Base-by-base conservation (phyloP, 2,329 filamentous ascomycete species). In the Macrophomina phaseolina region DNA sequence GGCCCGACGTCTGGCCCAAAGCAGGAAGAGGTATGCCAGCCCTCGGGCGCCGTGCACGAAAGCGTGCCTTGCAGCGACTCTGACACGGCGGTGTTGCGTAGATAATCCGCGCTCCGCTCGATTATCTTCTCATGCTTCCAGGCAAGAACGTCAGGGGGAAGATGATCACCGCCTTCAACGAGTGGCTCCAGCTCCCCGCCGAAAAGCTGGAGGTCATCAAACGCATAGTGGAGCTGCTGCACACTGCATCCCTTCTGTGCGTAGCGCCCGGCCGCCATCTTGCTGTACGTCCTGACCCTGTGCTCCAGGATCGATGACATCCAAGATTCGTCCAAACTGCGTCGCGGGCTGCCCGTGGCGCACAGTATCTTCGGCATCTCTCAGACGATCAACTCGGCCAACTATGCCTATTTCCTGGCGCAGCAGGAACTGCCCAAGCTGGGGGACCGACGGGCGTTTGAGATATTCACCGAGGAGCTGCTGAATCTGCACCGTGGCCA, bases 321-420 rank as follows among this genome's bases (percentile, higher is more conserved):
- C 6, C 91, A 97, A 81, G 93, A 97, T 80, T 88, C 86, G 45
- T 93, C 91, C 1, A 80, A 88, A 68, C 84, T 96, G 34, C 89
- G 93, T 48, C 87, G 93, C 46, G 92, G 93, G 48, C 85, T 92
- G 48, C 93, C 93, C 12, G 92, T 94, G 18, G 91, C 93, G 2
- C 91, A 97, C 80, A 87, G 84, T 76, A 93, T 97, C 72, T 97
- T 94, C 74, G 93, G 93, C 69, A 89, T 90, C 3, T 89, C 92
- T 6, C 93, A 97, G 79, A 95, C 92, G 49, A 95, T 97, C 80
- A 97, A 97, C 79, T 91, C 89, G 56, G 92, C 92, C 70, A 97
- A 96, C 80, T 96, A 96, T 79, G 87, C 94, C 67, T 96, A 95
- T 82, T 95, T 96, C 77, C 83, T 85, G 71, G 92, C 92, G 0